Base-by-base conservation (phyloP, 257 asterid genomes). In the Salvia splendens region DNA sequence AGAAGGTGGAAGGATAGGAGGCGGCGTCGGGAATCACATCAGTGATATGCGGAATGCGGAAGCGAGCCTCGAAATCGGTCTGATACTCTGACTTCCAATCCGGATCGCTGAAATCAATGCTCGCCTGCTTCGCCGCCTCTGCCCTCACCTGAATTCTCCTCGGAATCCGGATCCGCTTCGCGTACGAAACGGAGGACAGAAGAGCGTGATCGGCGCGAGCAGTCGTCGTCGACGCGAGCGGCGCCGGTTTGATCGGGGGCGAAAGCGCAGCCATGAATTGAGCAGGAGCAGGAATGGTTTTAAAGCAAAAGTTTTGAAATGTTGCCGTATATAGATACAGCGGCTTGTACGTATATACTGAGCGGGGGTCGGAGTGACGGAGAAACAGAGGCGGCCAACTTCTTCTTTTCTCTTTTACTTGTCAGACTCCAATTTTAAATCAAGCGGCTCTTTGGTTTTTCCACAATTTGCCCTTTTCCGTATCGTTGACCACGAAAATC, bases 81-180 rank as follows among this genome's bases (percentile, higher is more conserved):
- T 86, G 87, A 70, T 80, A 91, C 83, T 83, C 88, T 0, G 79
- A 65, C 87, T 91, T 91, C 96, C 96, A 91, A 71, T 88, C 87
- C 41, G 91, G 93, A 86, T 88, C 93, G 71, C 81, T 76, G 77
- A 81, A 88, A 70, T 88, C 96, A 75, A 85, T 66, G 67, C 67
- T 35, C 64, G 12, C 38, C 33, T 60, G 75, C 79, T 52, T 73
- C 46, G 54, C 79, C 12, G 84, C 74, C 46, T 48, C 67, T 16
- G 80, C 77, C 65, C 73, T 77, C 74, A 78, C 77, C 72, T 57
- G 69, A 71, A 77, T 33, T 53, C 52, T 75, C 71, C 65, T 75
- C 53, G 64, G 30, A 51, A 10, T 24, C 65, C 58, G 46, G 36
- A 24, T 73, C 61, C 32, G 66, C 17, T 11, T 78, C 54, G 12